Base-by-base conservation (phyloP, 805 yeast species). In the Candida ficus region DNA sequence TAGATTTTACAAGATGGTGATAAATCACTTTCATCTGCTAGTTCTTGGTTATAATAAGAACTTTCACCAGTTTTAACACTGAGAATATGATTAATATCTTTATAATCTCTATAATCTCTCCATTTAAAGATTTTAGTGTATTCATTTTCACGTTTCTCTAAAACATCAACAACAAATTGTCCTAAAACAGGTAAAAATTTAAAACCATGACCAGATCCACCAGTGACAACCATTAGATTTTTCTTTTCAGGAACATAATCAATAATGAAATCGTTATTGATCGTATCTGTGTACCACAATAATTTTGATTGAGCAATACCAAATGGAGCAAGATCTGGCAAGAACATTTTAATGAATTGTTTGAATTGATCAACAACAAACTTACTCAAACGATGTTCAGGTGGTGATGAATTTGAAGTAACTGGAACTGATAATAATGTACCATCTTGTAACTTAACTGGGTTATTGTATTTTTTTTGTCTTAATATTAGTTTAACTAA, bases 251-350 rank as follows among this genome's bases (percentile, higher is more conserved):
- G 40, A 14, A 25, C 31, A 20, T n/a, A 31, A 20, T 37, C 40
- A 10, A 37, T 23, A n/a, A 37, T 20, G 14, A 23, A 37, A 48
- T 50, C 63, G 27, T 59, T 56, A 34, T 61, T 54, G 16, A 60
- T 60, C 4, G 66, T 51, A 40, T 63, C 66, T 5, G 62, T 61
- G 39, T 61, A 62, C 67, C 67, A 71, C 42, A 69, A 63, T 58
- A 37, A 62, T 63, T 47, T 21, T 1, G 54, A 44, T n/a, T 35
- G 29, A 6, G 35, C 18, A 14, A 37, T 37, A 13, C 56, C 56
- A 29, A 45, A 44, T 29, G 39, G 40, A 2, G 32, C 42, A 2
- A 52, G 25, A 29, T 52, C 56, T 10, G 54, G 54, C 10, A 45
- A 35, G 34, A 52, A 52, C 12, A 42, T 36, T 29, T 35, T 43